phyloP scores from a whole-genome alignment of 1,284 basidiomycete genomes.

The Heterobasidion parviporum region DNA sequence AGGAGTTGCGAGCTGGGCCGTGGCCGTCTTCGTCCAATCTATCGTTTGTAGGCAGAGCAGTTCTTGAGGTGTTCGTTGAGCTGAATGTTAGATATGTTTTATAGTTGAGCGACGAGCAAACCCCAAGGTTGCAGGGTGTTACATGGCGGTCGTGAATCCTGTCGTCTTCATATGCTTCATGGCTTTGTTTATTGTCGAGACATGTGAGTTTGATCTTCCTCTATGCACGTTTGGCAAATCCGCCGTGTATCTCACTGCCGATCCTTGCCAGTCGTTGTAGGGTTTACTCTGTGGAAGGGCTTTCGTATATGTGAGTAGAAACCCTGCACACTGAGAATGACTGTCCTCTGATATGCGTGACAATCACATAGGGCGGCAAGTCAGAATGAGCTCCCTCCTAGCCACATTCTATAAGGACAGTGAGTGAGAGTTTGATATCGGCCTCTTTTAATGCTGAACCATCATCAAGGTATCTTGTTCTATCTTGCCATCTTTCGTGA shows the following conservation, averaged over 20 bases:
- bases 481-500: slow-evolving; percentile 1
- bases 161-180: neutral
- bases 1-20: neutral
- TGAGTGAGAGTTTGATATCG: neutral
- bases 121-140: neutral
- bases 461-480: neutral
- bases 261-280: neutral
- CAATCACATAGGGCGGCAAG: neutral
- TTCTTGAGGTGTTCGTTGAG: neutral
- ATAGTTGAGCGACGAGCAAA: neutral
- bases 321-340: neutral
- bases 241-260: neutral
- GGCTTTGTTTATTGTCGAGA: neutral
- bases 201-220: neutral
- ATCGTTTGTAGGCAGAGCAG: neutral
- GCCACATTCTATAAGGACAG: neutral
- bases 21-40: neutral
- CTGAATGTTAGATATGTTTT: neutral
- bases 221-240: neutral
- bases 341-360: neutral
- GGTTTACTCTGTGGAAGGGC: neutral
- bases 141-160: neutral
- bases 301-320: neutral
- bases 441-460: neutral
- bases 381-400: neutral